phyloP scores from a whole-genome alignment of 805 yeast genomes.

The Saturnispora serradocipensis region DNA sequence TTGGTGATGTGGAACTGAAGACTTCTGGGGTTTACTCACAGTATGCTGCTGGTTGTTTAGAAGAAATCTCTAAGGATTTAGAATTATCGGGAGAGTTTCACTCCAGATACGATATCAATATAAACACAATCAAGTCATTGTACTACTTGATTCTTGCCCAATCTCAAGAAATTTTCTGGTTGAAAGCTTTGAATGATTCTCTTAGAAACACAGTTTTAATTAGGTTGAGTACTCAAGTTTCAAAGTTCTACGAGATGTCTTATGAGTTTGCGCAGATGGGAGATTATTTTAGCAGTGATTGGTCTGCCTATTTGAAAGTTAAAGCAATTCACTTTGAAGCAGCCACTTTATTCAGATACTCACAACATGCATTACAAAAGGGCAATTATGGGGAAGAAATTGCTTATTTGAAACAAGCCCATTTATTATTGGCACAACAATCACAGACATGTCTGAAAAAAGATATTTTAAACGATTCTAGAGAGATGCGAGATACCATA shows the following conservation, averaged over 20 bases:
- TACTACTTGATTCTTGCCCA: conserved; percentile 59
- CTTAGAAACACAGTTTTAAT: conserved; percentile 55
- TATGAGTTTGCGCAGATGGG: conserved; percentile 26
- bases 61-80: conserved; percentile 12
- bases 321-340: conserved; percentile 62
- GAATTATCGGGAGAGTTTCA: conserved; percentile 15
- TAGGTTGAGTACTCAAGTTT: conserved; percentile 53
- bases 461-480: conserved; percentile 40
- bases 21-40: conserved; percentile 59
- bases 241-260: conserved; percentile 45
- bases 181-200: conserved; percentile 44
- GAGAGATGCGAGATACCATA: conserved; percentile 40
- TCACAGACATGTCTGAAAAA: neutral
- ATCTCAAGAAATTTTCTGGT: conserved; percentile 85
- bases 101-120: conserved; percentile 38
- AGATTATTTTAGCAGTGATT: conserved; percentile 34
- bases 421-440: conserved; percentile 24
- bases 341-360: conserved; percentile 57
- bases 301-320: conserved; percentile 52
- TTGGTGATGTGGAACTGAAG: conserved; percentile 40
- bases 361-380: conserved; percentile 38
- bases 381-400: conserved; percentile 67
- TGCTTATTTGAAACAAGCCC: conserved; percentile 41
- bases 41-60: conserved; percentile 60
- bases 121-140: conserved; percentile 42